phyloP scores from a whole-genome alignment of 2,329 filamentous ascomycete species.

The Fusarium mundagurra region DNA sequence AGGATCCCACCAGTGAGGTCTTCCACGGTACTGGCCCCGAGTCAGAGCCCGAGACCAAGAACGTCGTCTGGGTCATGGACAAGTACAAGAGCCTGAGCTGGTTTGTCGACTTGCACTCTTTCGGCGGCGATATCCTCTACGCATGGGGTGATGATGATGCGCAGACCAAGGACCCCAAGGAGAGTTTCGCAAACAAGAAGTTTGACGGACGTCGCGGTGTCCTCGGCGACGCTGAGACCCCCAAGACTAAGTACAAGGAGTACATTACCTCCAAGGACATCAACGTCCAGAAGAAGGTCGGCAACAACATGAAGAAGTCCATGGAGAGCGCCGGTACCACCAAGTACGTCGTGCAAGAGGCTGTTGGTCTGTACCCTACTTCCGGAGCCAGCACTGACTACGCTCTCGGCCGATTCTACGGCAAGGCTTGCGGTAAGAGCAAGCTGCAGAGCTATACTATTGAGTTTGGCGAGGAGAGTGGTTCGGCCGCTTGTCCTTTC shows the following conservation, averaged over 20 bases:
- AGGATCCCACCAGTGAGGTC: conserved; percentile 54
- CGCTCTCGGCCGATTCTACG: conserved; percentile 56
- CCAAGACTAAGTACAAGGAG: conserved; percentile 54
- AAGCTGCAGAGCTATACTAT: conserved; percentile 56
- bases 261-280: conserved; percentile 54
- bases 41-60: conserved; percentile 67
- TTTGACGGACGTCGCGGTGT: conserved; percentile 63
- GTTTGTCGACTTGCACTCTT: conserved; percentile 69
- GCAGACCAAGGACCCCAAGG: conserved; percentile 55
- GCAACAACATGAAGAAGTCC: conserved; percentile 48
- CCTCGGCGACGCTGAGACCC: conserved; percentile 49
- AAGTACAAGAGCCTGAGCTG: conserved; percentile 61
- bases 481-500: conserved; percentile 49
- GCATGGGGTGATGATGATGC: conserved; percentile 66
- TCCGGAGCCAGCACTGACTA: conserved; percentile 59
- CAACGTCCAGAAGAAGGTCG: conserved; percentile 46
- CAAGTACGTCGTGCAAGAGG: conserved; percentile 51
- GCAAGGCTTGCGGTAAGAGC: conserved; percentile 44
- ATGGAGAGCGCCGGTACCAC: conserved; percentile 54
- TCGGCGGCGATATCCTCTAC: conserved; percentile 61
- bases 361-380: conserved; percentile 56
- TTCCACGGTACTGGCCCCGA: conserved; percentile 62
- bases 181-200: conserved; percentile 63
- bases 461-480: conserved; percentile 55
- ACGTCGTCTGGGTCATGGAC: conserved; percentile 62